phyloP scores from a whole-genome alignment of 2,329 filamentous ascomycete species.

The Byssochlamys sp. region DNA sequence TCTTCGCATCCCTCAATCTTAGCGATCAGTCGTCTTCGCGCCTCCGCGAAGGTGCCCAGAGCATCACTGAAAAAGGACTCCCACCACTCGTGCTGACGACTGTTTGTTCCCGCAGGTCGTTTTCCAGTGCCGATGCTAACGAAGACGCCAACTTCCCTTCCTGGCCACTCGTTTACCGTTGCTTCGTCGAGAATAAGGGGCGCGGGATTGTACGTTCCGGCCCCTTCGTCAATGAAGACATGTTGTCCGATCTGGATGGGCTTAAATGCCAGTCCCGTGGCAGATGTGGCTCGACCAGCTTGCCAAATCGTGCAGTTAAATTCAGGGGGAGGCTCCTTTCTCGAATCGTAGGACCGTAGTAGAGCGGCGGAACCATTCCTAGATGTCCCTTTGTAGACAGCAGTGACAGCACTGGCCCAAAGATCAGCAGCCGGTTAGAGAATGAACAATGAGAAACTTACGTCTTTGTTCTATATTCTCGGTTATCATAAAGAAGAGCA shows the following conservation, averaged over 20 bases:
- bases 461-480: slow-evolving; percentile 84
- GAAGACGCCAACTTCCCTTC: slow-evolving; percentile 82
- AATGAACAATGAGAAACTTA: slow-evolving; percentile 39
- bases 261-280: slow-evolving; percentile 88
- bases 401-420: slow-evolving; percentile 67
- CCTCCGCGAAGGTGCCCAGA: slow-evolving; percentile 83
- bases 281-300: slow-evolving; percentile 84
- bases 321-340: slow-evolving; percentile 80
- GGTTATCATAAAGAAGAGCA: slow-evolving; percentile 74
- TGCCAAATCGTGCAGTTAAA: slow-evolving; percentile 96
- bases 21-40: slow-evolving; percentile 67
- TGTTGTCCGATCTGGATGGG: slow-evolving; percentile 89
- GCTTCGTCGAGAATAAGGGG: slow-evolving; percentile 83
- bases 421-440: slow-evolving; percentile 11
- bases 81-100: slow-evolving; percentile 70
- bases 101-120: slow-evolving; percentile 61
- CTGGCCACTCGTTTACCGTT: slow-evolving; percentile 86
- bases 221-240: slow-evolving; percentile 84
- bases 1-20: slow-evolving; percentile 95
- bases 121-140: slow-evolving; percentile 91
- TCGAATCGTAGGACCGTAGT: slow-evolving; percentile 87
- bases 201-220: slow-evolving; percentile 82
- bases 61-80: slow-evolving; percentile 65
- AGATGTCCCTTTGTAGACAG: slow-evolving; percentile 74
- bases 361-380: slow-evolving; percentile 60